phyloP scores from a whole-genome alignment of 2,329 filamentous ascomycete species.

The Penicillium sp. region DNA sequence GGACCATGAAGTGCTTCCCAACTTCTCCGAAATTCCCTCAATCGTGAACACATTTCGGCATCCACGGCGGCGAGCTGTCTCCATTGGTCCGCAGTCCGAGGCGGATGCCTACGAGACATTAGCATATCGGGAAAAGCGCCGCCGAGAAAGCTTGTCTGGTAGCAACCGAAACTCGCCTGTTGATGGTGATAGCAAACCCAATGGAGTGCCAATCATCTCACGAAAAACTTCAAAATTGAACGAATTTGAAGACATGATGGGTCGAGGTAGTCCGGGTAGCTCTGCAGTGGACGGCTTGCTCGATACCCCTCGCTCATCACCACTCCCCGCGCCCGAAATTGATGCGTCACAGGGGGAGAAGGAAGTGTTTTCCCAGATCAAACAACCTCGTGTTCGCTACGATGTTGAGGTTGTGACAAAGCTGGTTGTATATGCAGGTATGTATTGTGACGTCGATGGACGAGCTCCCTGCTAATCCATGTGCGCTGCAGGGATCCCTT shows the following conservation, averaged over 20 bases:
- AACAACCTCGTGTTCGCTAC: slow-evolving; percentile 83
- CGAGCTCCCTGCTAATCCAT: slow-evolving; percentile 4
- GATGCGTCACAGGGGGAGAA: slow-evolving; percentile 49
- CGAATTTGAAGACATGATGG: slow-evolving; percentile 69
- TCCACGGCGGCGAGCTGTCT: slow-evolving; percentile 71
- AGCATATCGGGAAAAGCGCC: slow-evolving; percentile 72
- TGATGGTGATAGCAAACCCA: slow-evolving; percentile 20
- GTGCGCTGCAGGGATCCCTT: slow-evolving; percentile 62
- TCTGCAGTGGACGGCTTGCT: slow-evolving; percentile 31
- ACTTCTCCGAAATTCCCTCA: slow-evolving; percentile 77
- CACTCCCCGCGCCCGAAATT: slow-evolving; percentile 26
- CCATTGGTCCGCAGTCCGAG: slow-evolving; percentile 87
- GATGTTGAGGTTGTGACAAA: slow-evolving; percentile 99
- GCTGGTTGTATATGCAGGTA: slow-evolving; percentile 87
- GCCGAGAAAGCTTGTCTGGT: slow-evolving; percentile 55
- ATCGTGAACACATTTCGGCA: slow-evolving; percentile 77
- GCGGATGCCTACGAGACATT: slow-evolving; percentile 95
- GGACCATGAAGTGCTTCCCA: slow-evolving; percentile 83
- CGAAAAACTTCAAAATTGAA: slow-evolving; percentile 49
- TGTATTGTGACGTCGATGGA: slow-evolving; percentile 26
- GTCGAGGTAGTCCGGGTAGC: slow-evolving; percentile 51
- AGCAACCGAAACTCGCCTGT: slow-evolving; percentile 23
- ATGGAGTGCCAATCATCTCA: slow-evolving; percentile 36
- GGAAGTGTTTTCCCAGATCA: slow-evolving; percentile 77
- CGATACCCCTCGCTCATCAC: slow-evolving; percentile 17